Percentiles rank a stretch among this genome's conserved stretches.
Evolutionary conservation across 495 filamentous ascomycete species (phyloP).

Genomic region (Staphylotrichum longicolle): DNA sequence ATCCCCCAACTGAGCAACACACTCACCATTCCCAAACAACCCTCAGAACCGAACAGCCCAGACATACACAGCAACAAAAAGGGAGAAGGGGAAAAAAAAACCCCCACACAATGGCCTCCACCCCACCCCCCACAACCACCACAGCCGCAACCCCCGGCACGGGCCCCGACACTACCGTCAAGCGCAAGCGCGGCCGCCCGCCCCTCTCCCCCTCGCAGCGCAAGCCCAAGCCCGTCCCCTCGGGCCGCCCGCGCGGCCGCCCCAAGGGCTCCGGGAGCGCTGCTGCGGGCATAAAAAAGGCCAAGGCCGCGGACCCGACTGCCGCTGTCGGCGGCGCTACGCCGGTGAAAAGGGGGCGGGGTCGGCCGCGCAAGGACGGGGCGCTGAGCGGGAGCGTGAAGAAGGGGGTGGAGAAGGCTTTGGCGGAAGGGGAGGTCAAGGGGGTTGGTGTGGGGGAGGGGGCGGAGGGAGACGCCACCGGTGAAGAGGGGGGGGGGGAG

Average conservation of each 20-base stretch:
- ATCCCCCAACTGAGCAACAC: too few relatives aligned
- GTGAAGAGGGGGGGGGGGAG: constrained; percentile 7
- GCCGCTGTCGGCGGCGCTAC: constrained; percentile 10
- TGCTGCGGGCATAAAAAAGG: background rate
- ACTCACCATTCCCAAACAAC: too few relatives aligned
- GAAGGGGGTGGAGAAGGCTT: constrained; percentile 17
- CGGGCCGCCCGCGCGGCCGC: constrained; percentile 46
- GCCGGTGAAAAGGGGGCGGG: constrained; percentile 10
- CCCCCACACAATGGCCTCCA: constrained; percentile 9
- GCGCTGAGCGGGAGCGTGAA: too few relatives aligned
- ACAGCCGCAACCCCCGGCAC: constrained; percentile 4
- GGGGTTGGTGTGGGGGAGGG: too few relatives aligned
- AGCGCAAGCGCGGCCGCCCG: constrained; percentile 48
- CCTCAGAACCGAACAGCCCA: too few relatives aligned
- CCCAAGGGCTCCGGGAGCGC: constrained; percentile 36
- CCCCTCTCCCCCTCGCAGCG: constrained; percentile 20
- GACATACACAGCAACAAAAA: too few relatives aligned
- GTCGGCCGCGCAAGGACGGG: constrained; percentile 8
- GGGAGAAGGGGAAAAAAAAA: background rate
- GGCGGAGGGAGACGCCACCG: too few relatives aligned
- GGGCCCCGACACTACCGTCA: constrained; percentile 20
- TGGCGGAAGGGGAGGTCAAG: constrained; percentile 19
- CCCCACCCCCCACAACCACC: background rate
- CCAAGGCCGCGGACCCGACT: background rate
- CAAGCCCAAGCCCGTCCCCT: constrained; percentile 38